Evolutionary conservation across 345 rosid species (phyloP).

Genomic region (Eucalyptus urophylla): DNA sequence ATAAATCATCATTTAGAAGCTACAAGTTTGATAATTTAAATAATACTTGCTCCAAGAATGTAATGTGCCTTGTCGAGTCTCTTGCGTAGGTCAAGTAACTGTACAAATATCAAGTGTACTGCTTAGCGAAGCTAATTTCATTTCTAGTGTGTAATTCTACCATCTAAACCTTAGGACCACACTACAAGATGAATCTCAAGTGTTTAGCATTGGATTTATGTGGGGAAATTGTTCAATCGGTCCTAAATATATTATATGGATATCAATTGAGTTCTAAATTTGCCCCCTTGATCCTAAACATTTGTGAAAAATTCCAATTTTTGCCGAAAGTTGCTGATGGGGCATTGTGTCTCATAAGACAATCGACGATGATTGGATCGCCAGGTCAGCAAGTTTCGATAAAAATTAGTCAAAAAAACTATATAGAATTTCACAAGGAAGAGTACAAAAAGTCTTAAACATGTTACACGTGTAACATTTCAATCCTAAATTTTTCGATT

Average conservation of each 20-base stretch:
- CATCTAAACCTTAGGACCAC: not conserved
- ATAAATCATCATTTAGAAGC: not conserved
- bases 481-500: too few species aligned
- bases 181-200: not conserved
- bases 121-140: not conserved
- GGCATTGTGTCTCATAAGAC: not conserved
- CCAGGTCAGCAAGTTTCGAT: not conserved
- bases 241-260: too few species aligned
- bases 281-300: not conserved
- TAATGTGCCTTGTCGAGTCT: not conserved
- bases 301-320: too few species aligned
- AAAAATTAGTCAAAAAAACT: not conserved
- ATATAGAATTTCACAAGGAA: too few species aligned
- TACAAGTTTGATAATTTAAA: not conserved
- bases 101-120: not conserved
- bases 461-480: too few species aligned
- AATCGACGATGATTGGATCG: fast-evolving
- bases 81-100: not conserved
- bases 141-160: not conserved
- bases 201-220: not conserved
- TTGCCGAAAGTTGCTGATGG: too few species aligned
- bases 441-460: too few species aligned
- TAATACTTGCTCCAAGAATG: not conserved
- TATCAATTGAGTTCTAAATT: too few species aligned
- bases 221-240: not conserved